These are phyloP conservation scores for Phytophthora meadii DNA, from an alignment of 352 stramenopile species.

Conservation along the genomic window DNA sequence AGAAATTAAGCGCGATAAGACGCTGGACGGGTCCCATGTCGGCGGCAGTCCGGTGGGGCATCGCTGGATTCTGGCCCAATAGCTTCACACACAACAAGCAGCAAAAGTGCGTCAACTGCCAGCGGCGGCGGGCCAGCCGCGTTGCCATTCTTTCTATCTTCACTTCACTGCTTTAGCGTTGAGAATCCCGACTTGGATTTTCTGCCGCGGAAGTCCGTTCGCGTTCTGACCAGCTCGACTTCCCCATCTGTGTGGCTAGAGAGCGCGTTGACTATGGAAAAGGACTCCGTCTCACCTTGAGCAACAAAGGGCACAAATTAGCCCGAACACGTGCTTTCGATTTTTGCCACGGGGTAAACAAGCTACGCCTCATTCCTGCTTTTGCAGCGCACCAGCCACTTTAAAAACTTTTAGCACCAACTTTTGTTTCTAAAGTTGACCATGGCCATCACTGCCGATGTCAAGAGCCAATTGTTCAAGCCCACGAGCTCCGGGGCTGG, in stretches of 20 bases:
- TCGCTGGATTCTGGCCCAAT: constrained; percentile 32
- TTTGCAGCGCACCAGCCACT: constrained; percentile 21
- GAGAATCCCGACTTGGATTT: constrained; percentile 28
- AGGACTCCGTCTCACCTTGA: constrained; percentile 21
- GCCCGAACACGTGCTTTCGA: constrained; percentile 2
- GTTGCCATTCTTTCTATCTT: constrained; percentile 19
- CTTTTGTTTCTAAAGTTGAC: background rate
- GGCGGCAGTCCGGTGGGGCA: constrained; percentile 8
- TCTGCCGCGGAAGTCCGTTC: constrained; percentile 31
- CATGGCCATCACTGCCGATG: constrained; percentile 58
- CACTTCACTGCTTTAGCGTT: constrained; percentile 15
- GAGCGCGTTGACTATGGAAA: constrained; percentile 18
- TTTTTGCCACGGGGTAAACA: constrained; percentile 19
- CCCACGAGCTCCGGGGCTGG: constrained; percentile 13
- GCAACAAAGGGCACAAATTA: constrained; percentile 1
- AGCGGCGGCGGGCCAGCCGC: background rate
- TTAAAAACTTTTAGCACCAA: too few relatives aligned
- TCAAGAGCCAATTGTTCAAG: constrained; percentile 59
- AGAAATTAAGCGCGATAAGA: constrained; percentile 15
- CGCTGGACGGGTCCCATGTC: constrained; percentile 7
- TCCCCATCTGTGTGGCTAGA: constrained; percentile 29
- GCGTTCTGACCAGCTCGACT: constrained; percentile 19
- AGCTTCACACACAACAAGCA: constrained; percentile 16
- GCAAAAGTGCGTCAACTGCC: background rate
- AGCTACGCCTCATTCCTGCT: constrained; percentile 30